Conservation (phyloP, 352 stramenopile genomes). For the Phytophthora chlamydospora region DNA sequence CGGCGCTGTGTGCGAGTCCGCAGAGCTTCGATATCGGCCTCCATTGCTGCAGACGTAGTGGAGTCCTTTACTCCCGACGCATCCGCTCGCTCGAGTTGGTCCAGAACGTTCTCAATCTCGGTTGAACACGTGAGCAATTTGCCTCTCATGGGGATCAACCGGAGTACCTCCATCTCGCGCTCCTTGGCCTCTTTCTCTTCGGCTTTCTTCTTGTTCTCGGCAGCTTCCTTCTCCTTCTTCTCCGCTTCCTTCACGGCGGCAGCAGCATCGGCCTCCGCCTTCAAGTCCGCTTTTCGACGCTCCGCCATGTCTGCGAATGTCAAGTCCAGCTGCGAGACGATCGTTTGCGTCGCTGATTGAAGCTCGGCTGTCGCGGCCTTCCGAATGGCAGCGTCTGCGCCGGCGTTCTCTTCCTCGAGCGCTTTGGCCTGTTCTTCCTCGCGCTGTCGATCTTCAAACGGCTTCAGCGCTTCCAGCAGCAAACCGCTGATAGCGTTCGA, state of each 20-base stretch:
- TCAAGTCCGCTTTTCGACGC: conserved; percentile 41
- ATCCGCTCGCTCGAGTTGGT: conserved; percentile 40
- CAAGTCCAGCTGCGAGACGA: conserved; percentile 52
- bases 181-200: conserved; percentile 39
- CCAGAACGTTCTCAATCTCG: conserved; percentile 54
- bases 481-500: conserved; percentile 52
- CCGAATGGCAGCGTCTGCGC: conserved; percentile 14
- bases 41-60: conserved; percentile 2
- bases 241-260: conserved; percentile 39
- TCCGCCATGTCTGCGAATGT: conserved; percentile 46
- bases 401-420: conserved; percentile 10
- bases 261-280: conserved; percentile 32
- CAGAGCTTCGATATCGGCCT: conserved; percentile 29
- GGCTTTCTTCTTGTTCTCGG: conserved; percentile 41
- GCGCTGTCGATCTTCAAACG: conserved; percentile 48
- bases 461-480: conserved; percentile 53
- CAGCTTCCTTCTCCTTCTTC: conserved; percentile 51
- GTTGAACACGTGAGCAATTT: conserved; percentile 46
- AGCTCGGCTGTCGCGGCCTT: conserved; percentile 28
- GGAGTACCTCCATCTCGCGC: conserved; percentile 50
- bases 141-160: conserved; percentile 48
- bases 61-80: background rate
- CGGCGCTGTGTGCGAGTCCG: conserved; percentile 23
- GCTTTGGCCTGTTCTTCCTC: conserved; percentile 41
- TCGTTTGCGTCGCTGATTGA: conserved; percentile 39